phyloP scores from a whole-genome alignment of 441 rosid species.

The Croton setiger region DNA sequence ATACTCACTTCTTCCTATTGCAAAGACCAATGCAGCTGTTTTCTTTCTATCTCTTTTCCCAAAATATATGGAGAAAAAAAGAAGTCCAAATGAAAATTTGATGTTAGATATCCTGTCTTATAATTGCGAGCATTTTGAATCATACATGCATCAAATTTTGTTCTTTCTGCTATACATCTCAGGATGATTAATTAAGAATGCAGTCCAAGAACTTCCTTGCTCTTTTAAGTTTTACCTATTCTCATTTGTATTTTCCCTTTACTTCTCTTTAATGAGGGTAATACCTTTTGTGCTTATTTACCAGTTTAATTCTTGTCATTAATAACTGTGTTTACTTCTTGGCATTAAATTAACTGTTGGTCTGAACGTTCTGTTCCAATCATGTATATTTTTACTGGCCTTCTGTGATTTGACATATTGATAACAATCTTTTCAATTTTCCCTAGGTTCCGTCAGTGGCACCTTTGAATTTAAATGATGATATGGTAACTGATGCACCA shows the following conservation, averaged over 20 bases:
- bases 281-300: background rate
- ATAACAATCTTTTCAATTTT: slow-evolving; percentile 6
- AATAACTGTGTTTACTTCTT: background rate
- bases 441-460: slow-evolving; percentile 43
- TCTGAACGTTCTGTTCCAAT: background rate
- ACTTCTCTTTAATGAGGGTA: background rate
- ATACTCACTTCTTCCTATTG: background rate
- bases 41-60: background rate
- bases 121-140: background rate
- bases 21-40: background rate
- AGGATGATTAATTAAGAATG: background rate
- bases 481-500: slow-evolving; percentile 36
- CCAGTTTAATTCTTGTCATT: background rate
- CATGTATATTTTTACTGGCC: background rate
- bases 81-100: background rate
- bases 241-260: background rate
- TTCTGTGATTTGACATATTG: background rate
- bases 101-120: background rate
- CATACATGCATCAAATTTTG: background rate
- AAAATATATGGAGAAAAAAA: background rate
- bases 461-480: slow-evolving; percentile 45
- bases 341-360: background rate
- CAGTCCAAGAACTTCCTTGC: background rate
- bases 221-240: background rate
- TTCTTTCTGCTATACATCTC: background rate